Conservation (phyloP, 2,329 filamentous ascomycete species). For the Trichoderma sp. region DNA sequence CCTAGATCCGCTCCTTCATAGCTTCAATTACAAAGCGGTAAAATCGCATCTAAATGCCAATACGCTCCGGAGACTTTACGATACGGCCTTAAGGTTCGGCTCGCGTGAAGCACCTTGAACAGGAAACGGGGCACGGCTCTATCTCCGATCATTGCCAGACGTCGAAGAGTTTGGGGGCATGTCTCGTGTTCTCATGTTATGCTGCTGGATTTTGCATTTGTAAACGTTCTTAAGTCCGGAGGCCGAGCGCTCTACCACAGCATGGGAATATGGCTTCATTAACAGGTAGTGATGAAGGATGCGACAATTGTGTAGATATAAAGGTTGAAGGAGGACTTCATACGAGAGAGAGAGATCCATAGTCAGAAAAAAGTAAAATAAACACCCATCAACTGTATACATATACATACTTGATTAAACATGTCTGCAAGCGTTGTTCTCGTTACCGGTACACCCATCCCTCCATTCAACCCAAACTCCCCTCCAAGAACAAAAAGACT, state of each 20-base stretch:
- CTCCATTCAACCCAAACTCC: background rate
- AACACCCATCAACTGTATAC: background rate
- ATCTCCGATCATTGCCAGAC: background rate
- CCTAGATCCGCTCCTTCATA: background rate
- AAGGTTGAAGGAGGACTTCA: background rate
- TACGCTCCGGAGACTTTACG: background rate
- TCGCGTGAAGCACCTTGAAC: background rate
- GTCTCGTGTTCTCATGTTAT: background rate
- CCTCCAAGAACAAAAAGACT: background rate
- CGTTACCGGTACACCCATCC: conserved; percentile 30
- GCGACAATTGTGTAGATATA: background rate
- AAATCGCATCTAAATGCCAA: background rate
- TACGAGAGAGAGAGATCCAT: background rate
- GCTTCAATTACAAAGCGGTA: background rate
- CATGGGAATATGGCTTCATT: background rate
- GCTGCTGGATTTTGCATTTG: background rate
- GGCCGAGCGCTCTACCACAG: background rate
- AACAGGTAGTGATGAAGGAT: background rate
- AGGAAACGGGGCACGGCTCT: background rate
- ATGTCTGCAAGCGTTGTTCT: conserved; percentile 19
- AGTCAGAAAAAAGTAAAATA: background rate
- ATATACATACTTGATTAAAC: background rate
- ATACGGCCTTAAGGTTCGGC: background rate
- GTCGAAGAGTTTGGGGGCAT: background rate
- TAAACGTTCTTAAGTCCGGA: background rate